Percentiles rank a stretch among this genome's conserved stretches.
Conservation (phyloP, 108 stramenopile species). For the Mayamaea pseudoterrestris region DNA sequence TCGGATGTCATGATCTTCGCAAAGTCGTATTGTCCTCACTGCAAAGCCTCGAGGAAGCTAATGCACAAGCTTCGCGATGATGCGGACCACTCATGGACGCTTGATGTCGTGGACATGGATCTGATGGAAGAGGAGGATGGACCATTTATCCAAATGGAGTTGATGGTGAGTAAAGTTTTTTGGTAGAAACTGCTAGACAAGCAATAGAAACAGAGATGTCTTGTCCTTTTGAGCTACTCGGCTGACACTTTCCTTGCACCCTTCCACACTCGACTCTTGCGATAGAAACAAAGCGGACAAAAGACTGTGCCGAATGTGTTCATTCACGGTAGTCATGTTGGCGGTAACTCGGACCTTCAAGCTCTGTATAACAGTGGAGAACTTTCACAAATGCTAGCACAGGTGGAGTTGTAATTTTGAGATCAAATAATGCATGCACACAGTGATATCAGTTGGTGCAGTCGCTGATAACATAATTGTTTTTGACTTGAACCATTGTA, state of each 20-base stretch:
- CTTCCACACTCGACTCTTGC: too few relatives aligned
- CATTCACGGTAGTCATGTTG: slow-evolving; percentile 66
- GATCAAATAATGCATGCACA: too few relatives aligned
- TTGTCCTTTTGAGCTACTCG: too few relatives aligned
- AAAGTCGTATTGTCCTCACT: slow-evolving; percentile 2
- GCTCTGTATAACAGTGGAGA: slow-evolving; percentile 46
- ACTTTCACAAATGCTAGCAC: slow-evolving; percentile 48
- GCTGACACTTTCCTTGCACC: too few relatives aligned
- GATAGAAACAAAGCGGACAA: too few relatives aligned
- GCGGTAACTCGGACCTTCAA: slow-evolving; percentile 73
- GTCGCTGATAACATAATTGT: too few relatives aligned
- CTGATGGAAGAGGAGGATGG: background rate
- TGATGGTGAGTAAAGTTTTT: too few relatives aligned
- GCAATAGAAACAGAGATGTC: too few relatives aligned
- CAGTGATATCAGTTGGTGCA: too few relatives aligned
- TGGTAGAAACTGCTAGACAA: too few relatives aligned
- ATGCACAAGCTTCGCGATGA: background rate
- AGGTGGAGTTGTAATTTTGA: too few relatives aligned
- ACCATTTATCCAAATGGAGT: background rate
- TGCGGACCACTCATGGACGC: background rate
- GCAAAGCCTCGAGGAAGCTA: background rate
- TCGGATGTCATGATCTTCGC: slow-evolving; percentile 1
- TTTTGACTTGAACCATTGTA: too few relatives aligned
- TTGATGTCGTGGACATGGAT: background rate
- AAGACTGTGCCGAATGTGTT: slow-evolving; percentile 78